Evolutionary conservation across 495 filamentous ascomycete genomes (phyloP).

Genomic region (Aspergillus kassunensis): DNA sequence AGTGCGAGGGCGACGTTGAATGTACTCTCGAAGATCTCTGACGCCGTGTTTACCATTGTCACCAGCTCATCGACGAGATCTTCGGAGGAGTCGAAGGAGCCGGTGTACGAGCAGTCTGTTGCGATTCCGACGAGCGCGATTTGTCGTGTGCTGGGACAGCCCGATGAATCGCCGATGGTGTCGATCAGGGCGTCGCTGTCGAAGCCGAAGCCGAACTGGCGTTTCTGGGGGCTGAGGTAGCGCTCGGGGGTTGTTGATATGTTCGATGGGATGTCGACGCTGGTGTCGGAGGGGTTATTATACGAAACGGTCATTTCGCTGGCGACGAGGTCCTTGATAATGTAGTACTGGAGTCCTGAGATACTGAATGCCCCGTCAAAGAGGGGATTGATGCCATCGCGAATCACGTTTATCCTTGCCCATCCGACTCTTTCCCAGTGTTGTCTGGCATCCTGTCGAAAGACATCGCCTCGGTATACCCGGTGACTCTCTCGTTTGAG

Average conservation of each 20-base stretch:
- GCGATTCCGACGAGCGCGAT: constrained; percentile 84
- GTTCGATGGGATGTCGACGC: constrained; percentile 10
- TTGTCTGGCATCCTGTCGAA: neutral
- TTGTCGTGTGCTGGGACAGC: constrained; percentile 74
- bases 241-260: neutral
- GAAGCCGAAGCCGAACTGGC: constrained; percentile 29
- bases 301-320: neutral
- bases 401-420: constrained; percentile 67
- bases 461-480: constrained; percentile 8
- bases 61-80: constrained; percentile 64
- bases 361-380: constrained; percentile 82
- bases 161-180: constrained; percentile 68
- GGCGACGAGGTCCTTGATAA: constrained; percentile 2
- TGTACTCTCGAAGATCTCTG: constrained; percentile 71
- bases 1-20: constrained; percentile 89
- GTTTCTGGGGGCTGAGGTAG: constrained; percentile 59
- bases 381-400: constrained; percentile 66
- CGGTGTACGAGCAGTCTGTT: constrained; percentile 83
- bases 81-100: constrained; percentile 56
- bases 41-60: constrained; percentile 73
- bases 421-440: constrained; percentile 70
- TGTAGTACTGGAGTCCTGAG: constrained; percentile 66
- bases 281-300: neutral
- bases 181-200: constrained; percentile 1
- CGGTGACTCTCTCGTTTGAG: neutral